Evolutionary conservation across 1,284 basidiomycete species (phyloP).

Genomic region (Cryptococcus maquisensis): DNA sequence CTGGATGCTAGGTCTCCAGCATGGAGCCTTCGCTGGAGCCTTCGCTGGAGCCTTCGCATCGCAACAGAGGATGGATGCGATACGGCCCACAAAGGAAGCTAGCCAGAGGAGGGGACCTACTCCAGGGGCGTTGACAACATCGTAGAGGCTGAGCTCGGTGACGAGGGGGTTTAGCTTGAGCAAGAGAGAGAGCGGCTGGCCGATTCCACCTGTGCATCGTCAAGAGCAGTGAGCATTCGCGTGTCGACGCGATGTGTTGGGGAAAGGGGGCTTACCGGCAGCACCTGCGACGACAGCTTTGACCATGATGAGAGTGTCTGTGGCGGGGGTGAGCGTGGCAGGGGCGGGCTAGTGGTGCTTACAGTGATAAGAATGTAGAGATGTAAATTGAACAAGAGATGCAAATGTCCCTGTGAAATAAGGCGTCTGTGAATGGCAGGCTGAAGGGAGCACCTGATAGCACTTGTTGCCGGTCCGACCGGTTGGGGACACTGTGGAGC

Average conservation of each 20-base stretch:
- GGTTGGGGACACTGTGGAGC: background rate
- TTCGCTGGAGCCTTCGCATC: too few relatives aligned
- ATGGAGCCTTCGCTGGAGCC: background rate
- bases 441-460: background rate
- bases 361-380: background rate
- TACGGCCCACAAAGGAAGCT: conserved; percentile 10
- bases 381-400: background rate
- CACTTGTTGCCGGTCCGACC: background rate
- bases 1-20: background rate
- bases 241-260: background rate
- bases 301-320: conserved; percentile 62
- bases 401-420: conserved; percentile 1
- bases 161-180: conserved; percentile 82
- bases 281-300: conserved; percentile 92
- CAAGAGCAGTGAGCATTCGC: background rate
- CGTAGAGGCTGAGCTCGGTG: conserved; percentile 83
- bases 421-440: background rate
- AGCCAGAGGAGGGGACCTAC: conserved; percentile 26
- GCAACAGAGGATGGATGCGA: background rate
- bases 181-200: conserved; percentile 86
- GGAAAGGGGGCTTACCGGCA: conserved; percentile 59
- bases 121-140: conserved; percentile 56
- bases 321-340: too few relatives aligned
- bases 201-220: conserved; percentile 56
- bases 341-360: too few relatives aligned